Evolutionary conservation across 768 basidiomycete genomes (phyloP), one percentile per base, ranked within the genome.

Genomic region (Dendrothele bispora): DNA sequence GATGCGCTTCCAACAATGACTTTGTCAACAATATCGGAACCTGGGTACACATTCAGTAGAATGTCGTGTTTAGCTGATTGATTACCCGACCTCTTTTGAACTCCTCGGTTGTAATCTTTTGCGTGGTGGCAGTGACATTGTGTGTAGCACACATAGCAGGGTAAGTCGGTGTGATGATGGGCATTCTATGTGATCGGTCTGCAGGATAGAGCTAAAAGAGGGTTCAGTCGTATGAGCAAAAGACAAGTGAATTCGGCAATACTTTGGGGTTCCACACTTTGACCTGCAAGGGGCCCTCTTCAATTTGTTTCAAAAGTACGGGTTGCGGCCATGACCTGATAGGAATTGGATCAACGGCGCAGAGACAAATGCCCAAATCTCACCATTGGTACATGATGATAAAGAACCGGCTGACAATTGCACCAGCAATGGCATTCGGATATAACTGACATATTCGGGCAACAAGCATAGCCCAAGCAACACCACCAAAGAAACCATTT

Each of bases 141-240:
- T 99, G 97, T 15, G 97, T 99, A 21, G 95, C 83, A 65, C 95
- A 98, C 95, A 99, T 99, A 5, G 95, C 86, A 38, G 97, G 97
- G 68, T 98, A 99, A 10, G 97, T 95, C 3, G 97, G 97, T 2
- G 97, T 99, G 58, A 99, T 98, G 60, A 99, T 98, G 11, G 97
- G 97, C 97, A 98, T 98, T 55, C 92, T 81, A 69, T 99, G 97
- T n/a, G 90, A 80, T 49, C 90, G 79, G 66, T 98, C 94, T 50
- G 82, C 82, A 4, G 93, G 93, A 65, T 95, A 98, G 46, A 97
- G 66, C 89, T 95, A 50, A 2, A 32, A 41, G 8, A 38, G 26
- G 37, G 48, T 58, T 30, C 17, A 48, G 37, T 43, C 24, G 25
- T 28, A 22, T 12, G 29, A 47, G 18, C 27, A 10, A 28, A 27